Evolutionary conservation across 805 yeast species (phyloP), one percentile per base, ranked within the genome.

Genomic region (Wickerhamomyces hampshirensis): DNA sequence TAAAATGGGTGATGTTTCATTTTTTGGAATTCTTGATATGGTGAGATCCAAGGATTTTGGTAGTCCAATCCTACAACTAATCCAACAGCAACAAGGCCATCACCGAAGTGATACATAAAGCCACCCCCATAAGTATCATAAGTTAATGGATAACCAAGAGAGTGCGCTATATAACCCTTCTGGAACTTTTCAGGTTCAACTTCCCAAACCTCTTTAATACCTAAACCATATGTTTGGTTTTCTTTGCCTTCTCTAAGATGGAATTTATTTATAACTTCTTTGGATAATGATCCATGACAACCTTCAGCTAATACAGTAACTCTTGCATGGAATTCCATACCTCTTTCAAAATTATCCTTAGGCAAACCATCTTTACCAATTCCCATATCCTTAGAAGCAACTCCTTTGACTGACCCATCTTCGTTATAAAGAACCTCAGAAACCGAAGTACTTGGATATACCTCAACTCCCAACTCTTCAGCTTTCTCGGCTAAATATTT

Each of bases 191-290:
- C 84, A 8, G 91, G 87, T 17, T 73, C 69, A 11, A 93, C 95
- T 58, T 91, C 88, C 99, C 99, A 93, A 6, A 93, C 91, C 62
- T 93, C 99, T 59, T 93, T 93, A 40, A 93, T 73, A 26, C 99
- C 99, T 17, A 93, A 60, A 10, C 98, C 99, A 61, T 93, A 93
- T 0, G 98, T 88, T 65, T 93, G 98, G 14, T 80, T 80, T 34
- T 75, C 70, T 35, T 71, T 67, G 23, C 75, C 73, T 33, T 71
- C 68, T 39, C 97, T 75, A 42, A 93, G 64, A 29, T 79, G 68
- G 60, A 63, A 91, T 50, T 80, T 76, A 36, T 71, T 65, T 35
- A 91, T 81, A 0, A 77, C 80, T 55, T 83, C 75, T 57, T 93
- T 91, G 10, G 89, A 70, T 36, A 93, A 66, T 1, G 96, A 88